Evolutionary conservation across 371 early-diverging fungal genomes (phyloP).

Genomic region (Blakeslea trispora): DNA sequence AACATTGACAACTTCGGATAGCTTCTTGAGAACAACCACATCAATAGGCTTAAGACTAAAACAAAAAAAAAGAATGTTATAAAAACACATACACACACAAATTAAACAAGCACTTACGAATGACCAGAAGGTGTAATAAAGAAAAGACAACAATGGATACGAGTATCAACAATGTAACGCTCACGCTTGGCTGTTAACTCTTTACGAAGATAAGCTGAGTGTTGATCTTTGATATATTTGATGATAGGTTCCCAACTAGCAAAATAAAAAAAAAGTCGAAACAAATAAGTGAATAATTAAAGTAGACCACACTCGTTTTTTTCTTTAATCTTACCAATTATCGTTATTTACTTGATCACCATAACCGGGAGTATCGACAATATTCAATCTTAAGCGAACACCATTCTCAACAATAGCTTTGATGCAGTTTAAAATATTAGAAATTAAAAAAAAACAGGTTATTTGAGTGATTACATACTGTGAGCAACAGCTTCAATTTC

Average conservation of each 20-base stretch:
- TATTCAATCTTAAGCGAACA: conserved; percentile 81
- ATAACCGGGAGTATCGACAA: conserved; percentile 83
- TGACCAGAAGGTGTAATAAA: conserved; percentile 79
- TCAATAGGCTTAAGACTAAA: conserved; percentile 77
- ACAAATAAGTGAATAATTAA: too few species aligned
- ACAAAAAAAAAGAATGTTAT: conserved; percentile 8
- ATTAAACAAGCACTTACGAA: too few species aligned
- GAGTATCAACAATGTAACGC: conserved; percentile 81
- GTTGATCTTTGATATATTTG: conserved; percentile 92
- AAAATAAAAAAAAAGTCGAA: too few species aligned
- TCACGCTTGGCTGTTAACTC: conserved; percentile 86
- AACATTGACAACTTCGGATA: conserved; percentile 75
- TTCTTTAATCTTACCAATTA: conserved; percentile 59
- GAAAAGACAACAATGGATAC: conserved; percentile 82
- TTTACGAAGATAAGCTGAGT: conserved; percentile 85
- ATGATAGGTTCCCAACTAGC: conserved; percentile 85
- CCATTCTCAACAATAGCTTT: conserved; percentile 87
- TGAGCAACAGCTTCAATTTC: conserved; percentile 86
- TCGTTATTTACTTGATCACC: conserved; percentile 89
- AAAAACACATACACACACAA: too few species aligned
- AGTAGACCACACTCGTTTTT: neutral
- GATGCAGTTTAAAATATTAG: too few species aligned
- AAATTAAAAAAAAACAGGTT: conserved; percentile 13
- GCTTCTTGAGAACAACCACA: conserved; percentile 72
- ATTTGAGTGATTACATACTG: conserved; percentile 41